Conservation (phyloP, 768 basidiomycete genomes). For the Dacryopinax spathularia region DNA sequence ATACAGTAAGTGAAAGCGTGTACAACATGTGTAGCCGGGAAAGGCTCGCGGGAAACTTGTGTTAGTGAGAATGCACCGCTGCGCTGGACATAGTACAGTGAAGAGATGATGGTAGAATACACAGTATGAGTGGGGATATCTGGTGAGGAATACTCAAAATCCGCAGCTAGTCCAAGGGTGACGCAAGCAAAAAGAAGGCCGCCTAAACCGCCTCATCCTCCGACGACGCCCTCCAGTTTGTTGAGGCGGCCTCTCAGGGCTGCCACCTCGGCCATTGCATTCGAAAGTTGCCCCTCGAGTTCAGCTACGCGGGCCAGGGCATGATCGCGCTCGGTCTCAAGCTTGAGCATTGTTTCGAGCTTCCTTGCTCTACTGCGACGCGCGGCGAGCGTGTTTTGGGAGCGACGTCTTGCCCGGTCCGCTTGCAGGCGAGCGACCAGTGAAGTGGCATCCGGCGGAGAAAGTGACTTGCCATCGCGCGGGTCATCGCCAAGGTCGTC, state of each 20-base stretch:
- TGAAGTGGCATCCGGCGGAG: neutral
- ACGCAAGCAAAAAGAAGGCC: neutral
- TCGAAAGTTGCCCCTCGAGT: neutral
- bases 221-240: neutral
- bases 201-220: neutral
- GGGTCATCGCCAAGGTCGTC: neutral
- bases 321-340: constrained; percentile 30
- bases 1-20: no score
- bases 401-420: neutral
- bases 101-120: neutral
- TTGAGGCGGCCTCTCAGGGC: neutral
- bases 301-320: neutral
- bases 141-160: no score
- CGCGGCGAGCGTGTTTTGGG: constrained; percentile 72
- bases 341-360: constrained; percentile 47
- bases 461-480: neutral
- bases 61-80: no score
- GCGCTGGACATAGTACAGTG: neutral
- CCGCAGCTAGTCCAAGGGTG: neutral
- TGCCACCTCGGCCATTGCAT: neutral
- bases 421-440: neutral
- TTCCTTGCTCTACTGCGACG: constrained; percentile 67
- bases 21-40: no score
- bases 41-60: no score
- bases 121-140: neutral